Base-by-base conservation (phyloP, 2,329 filamentous ascomycete species). In the Beauveria pseudobassiana region DNA sequence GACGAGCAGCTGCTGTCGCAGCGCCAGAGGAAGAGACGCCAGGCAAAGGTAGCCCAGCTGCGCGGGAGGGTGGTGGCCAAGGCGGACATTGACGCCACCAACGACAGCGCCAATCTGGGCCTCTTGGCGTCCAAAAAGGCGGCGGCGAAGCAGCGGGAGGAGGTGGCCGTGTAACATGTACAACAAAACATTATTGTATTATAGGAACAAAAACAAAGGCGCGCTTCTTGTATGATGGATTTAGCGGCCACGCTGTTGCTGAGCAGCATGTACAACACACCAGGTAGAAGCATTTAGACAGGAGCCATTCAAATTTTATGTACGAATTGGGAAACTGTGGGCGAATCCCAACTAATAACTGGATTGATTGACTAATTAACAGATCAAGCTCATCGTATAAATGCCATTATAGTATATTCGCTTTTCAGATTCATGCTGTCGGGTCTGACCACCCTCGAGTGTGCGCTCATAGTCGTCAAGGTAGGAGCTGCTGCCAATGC, bases 1-100 rank as follows among this genome's bases (percentile, higher is more conserved):
- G 71, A 76, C 1, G 68, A 73, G n/a, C 65, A 70, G 38, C 71
- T 75, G 18, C 64, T 72, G 48, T 62, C 9, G 6, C 64, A 65
- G 59, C 69, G 74, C 24, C 62, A 63, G 48, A 63, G 9, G 10
- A 64, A 64, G 63, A 67, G 74, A 48, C 9, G 30, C 2, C 56
- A 65, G 42, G 71, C 69, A 1, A 52, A 61, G n/a, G 49, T 42
- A 7, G 42, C 58, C 3, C 20, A 20, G 49, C 30, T 48, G 49
- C 40, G 50, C 18, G 50, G 52, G 5, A 46, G 18, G 49, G 58
- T 60, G 7, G 58, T 50, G 45, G 55, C 46, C 34, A 28, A 40
- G 30, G 55, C 55, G 2, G 55, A 59, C n/a, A n/a, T 7, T 30
- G 52, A 55, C 6, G 12, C 38, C 9, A 18, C 14, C 30, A 14